Base-by-base conservation (phyloP, 495 filamentous ascomycete genomes). In the Talaromyces liani region DNA sequence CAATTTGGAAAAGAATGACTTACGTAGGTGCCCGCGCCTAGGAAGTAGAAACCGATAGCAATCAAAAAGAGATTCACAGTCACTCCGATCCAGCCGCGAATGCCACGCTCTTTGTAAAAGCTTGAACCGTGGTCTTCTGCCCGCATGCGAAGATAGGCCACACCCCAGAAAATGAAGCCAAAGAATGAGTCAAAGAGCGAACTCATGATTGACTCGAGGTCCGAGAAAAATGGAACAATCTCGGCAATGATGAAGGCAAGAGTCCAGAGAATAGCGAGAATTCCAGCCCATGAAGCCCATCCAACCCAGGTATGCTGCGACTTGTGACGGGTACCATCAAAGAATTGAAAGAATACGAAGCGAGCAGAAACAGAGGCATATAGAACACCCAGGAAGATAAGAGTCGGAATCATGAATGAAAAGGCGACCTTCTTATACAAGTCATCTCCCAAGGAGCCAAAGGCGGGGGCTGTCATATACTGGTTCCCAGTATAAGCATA, bases 91-190 rank as follows among this genome's bases (percentile, higher is more conserved):
- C 81, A 87, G 10, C 90, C 88, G 6, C 84, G 81, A 33, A 87
- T 64, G 25, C 85, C 85, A 41, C 84, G 77, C 0, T 79, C 75
- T 68, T 78, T 85, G 27, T 84, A 81, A 60, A 89, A 87, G 1
- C 74, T 72, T 3, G 84, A 76, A 3, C 87, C 84, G 65, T 88
- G 80, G 62, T 93, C 90, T 0, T 81, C 87, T 49, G 75, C 71
- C 16, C 91, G 80, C 91, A 96, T 92, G 33, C 90, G 85, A 65
- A 94, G 80, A 70, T 94, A 96, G 1, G 91, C 91, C 4, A 90
- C 84, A 31, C 91, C 91, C 91, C 91, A 96, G 81, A 94, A 96
- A 68, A 95, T 93, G 76, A 93, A 96, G 18, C 91, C 91, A 65
- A 96, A 96, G 78, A 94, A 95, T 25, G 88, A 91, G 73, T 96